Conservation (phyloP, 805 yeast species). For the Nakazawaea sp. region DNA sequence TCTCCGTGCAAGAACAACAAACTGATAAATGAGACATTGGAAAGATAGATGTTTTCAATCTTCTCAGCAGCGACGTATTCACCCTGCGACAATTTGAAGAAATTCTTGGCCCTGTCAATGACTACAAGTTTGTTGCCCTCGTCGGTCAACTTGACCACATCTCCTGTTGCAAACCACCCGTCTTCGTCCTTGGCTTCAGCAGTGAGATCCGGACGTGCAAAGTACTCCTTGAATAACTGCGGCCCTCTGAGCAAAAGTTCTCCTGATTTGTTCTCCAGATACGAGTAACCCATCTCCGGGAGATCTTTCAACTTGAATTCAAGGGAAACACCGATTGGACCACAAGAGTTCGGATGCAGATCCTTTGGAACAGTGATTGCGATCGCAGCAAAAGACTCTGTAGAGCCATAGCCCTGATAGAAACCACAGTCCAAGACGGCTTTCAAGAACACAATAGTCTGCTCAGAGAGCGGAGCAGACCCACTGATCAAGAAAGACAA, state of each 20-base stretch:
- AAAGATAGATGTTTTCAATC: constrained; percentile 45
- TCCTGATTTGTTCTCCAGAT: constrained; percentile 29
- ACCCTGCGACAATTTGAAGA: constrained; percentile 40
- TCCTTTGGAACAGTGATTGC: constrained; percentile 31
- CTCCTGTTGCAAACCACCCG: constrained; percentile 58
- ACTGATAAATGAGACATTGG: constrained; percentile 37
- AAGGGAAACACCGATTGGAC: constrained; percentile 41
- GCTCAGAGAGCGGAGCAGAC: constrained; percentile 64
- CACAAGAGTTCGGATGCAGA: constrained; percentile 31
- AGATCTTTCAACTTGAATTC: constrained; percentile 52
- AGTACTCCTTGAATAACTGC: constrained; percentile 45
- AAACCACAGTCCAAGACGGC: constrained; percentile 41
- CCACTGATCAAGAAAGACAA: constrained; percentile 39
- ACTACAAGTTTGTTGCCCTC: constrained; percentile 30
- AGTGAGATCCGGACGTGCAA: constrained; percentile 41
- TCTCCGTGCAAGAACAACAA: constrained; percentile 64
- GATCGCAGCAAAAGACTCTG: constrained; percentile 58
- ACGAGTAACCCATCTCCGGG: constrained; percentile 38
- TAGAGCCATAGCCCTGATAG: constrained; percentile 54
- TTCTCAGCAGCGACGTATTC: constrained; percentile 39
- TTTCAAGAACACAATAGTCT: constrained; percentile 52
- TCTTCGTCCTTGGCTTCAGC: constrained; percentile 33
- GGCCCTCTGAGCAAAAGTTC: constrained; percentile 54
- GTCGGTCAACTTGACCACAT: constrained; percentile 38
- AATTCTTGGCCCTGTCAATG: constrained; percentile 60